Conservation (phyloP, 495 filamentous ascomycete species). For the Hyaloscypha variabilis region DNA sequence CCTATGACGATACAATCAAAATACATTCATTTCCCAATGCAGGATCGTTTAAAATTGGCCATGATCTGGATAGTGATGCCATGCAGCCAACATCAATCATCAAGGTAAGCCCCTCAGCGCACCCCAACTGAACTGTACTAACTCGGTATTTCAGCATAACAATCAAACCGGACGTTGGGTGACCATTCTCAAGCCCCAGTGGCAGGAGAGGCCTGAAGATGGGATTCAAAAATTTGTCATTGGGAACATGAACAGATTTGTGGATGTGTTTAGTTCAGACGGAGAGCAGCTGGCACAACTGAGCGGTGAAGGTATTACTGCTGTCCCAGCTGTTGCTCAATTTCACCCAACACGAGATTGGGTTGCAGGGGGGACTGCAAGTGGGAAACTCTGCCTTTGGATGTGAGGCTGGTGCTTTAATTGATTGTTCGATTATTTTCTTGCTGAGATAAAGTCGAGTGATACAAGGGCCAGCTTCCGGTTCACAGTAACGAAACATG, state of each 20-base stretch:
- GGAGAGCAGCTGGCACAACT: constrained; percentile 93
- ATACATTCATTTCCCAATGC: constrained; percentile 77
- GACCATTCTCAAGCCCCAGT: constrained; percentile 84
- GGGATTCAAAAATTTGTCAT: constrained; percentile 85
- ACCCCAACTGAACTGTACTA: background rate
- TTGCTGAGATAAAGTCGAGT: no score
- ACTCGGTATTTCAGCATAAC: constrained; percentile 59
- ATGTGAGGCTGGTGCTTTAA: constrained; percentile 50
- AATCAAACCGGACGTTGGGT: constrained; percentile 89
- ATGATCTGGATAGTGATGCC: constrained; percentile 56
- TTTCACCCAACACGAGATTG: constrained; percentile 89
- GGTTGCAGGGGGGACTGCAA: constrained; percentile 90
- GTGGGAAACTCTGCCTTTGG: constrained; percentile 92
- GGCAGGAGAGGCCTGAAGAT: constrained; percentile 79
- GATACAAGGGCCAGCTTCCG: no score
- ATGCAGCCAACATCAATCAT: constrained; percentile 72
- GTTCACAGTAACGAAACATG: no score
- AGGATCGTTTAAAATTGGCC: constrained; percentile 63
- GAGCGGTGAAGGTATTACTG: constrained; percentile 84
- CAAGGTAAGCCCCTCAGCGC: constrained; percentile 24
- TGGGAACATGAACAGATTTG: constrained; percentile 97
- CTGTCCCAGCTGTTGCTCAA: constrained; percentile 88
- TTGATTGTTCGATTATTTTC: background rate
- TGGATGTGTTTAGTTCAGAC: constrained; percentile 79
- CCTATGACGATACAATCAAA: constrained; percentile 94